Base-by-base conservation (phyloP, 177 flowering plant species). In the Telopea speciosissima region DNA sequence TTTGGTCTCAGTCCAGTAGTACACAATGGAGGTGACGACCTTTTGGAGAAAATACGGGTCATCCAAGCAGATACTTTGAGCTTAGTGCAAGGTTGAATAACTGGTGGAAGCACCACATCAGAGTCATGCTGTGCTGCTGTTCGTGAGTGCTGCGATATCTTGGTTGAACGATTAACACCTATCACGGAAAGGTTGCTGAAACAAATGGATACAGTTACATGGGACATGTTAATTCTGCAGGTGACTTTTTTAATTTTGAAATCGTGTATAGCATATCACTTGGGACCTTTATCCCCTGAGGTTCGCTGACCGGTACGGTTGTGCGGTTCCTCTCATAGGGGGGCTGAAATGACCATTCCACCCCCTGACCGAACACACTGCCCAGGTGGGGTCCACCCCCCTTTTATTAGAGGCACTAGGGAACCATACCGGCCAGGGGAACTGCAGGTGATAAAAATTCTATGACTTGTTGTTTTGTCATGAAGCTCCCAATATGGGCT, bases 111-210 rank as follows among this genome's bases (percentile, higher is more conserved):
- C 78, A 91, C 97, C 24, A 89, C 93, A 23, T 93, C 93, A 28
- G 98, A 93, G 79, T 69, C 97, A 31, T 88, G 96, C 79, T 93
- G 98, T 81, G 92, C 85, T 81, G 98, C 96, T 3, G 91, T 88
- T 62, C 85, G 87, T 71, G 74, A 85, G 68, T 88, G 93, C 74
- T 91, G 97, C 77, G 77, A 81, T 73, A 70, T 79, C 36, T 81
- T 93, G 85, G 92, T 89, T 54, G 91, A 88, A 71, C 83, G 98
- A 72, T 74, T 91, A 13, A 73, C 36, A 49, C 83, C 93, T 73
- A 71, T 89, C 14, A 87, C 75, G 79, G 86, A 82, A 73, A 80
- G 68, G 49, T 78, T 85, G 80, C 77, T 74, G 79, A 70, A 77
- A 73, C 74, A 83, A 68, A 79, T 75, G 81, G 85, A 81, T 36